These are phyloP conservation scores for Pseudogymnoascus destructans DNA, from an alignment of 2,329 filamentous ascomycete genomes.

Conservation along the genomic window DNA sequence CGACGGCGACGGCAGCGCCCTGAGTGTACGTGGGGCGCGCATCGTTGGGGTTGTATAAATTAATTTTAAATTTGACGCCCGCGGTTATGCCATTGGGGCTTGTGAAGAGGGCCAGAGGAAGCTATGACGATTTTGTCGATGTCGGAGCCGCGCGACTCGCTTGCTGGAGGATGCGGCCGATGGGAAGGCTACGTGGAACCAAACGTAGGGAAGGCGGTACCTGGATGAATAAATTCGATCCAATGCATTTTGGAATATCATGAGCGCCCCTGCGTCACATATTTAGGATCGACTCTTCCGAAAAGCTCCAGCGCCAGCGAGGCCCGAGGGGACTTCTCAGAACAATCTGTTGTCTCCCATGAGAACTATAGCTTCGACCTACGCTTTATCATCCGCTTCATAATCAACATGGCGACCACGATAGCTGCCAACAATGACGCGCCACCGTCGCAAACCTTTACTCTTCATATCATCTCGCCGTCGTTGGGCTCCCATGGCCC, in stretches of 20 bases:
- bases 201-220: constrained; percentile 2
- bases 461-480: constrained; percentile 46
- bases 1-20: background rate
- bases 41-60: background rate
- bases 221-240: constrained; percentile 6
- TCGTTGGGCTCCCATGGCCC: constrained; percentile 40
- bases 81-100: constrained; percentile 6
- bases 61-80: constrained; percentile 6
- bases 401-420: constrained; percentile 8
- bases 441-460: constrained; percentile 30
- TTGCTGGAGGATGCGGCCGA: constrained; percentile 5
- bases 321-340: background rate
- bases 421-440: background rate
- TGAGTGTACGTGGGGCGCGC: constrained; percentile 5
- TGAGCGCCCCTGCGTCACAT: background rate
- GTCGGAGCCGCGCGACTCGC: constrained; percentile 1
- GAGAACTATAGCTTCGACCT: background rate
- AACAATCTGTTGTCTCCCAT: background rate
- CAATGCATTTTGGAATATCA: constrained; percentile 4
- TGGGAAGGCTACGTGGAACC: constrained; percentile 8
- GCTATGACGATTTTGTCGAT: constrained; percentile 8
- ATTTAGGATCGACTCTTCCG: background rate
- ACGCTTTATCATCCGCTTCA: background rate
- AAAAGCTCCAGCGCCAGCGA: background rate
- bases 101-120: background rate